Base-by-base conservation (phyloP, 148 eudicot species). In the Rhododendron williamsianum region DNA sequence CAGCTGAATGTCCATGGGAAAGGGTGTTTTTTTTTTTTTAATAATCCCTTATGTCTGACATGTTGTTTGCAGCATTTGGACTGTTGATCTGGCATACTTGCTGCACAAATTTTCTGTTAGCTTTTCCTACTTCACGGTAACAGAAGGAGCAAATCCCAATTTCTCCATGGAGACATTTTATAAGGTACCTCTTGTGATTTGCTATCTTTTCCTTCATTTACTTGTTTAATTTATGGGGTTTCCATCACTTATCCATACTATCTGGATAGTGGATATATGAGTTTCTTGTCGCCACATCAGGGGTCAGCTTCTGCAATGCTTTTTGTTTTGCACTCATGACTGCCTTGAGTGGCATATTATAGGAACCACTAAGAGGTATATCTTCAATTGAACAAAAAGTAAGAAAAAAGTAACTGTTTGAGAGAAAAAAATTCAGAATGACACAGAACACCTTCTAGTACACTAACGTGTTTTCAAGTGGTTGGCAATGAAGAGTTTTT, bases 21-120 rank as follows among this genome's bases (percentile, higher is more conserved):
- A 19, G 65, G n/a, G 8, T 58, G 9, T 35, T 23, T 27, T 0
- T 43, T 27, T 0, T 43, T 52, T 45, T 60, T 30, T 83, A 11
- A 18, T 71, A 21, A 73, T 21, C 69, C 16, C 82, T 27, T 80
- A 81, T 45, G 60, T 35, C 38, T 78, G 33, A 46, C 79, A 76
- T 69, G 78, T 9, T 71, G 80, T 85, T 88, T 89, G 91, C 94
- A 97, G 99, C 90, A 92, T 97, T 87, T 97, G 99, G 99, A 97
- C 98, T 65, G 98, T 97, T 79, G 99, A 97, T 92, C 91, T 97
- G 88, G 99, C 99, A 83, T 94, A 94, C 88, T 82, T 97, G 86
- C 88, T 97, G 91, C 95, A 92, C 89, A 93, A 89, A 51, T 94
- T 93, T 86, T 90, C 95, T 51, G 86, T 97, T 89, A 87, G 88